phyloP scores from a whole-genome alignment of 345 rosid genomes.

The Aegle marmelos region DNA sequence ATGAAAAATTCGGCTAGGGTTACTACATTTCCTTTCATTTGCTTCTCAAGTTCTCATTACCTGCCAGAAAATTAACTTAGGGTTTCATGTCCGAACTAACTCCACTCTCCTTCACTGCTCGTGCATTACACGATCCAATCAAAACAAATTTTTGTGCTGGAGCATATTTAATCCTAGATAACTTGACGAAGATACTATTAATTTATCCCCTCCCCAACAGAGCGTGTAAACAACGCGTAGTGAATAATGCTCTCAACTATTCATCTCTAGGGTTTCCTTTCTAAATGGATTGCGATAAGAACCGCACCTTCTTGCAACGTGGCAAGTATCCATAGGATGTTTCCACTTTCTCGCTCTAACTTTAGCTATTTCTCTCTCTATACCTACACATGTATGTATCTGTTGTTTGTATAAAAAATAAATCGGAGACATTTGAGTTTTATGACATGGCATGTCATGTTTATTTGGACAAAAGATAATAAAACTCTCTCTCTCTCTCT shows the following conservation, averaged over 20 bases:
- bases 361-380: conserved; percentile 25
- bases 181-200: conserved; percentile 12
- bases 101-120: neutral
- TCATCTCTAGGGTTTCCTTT: conserved; percentile 51
- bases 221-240: conserved; percentile 37
- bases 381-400: neutral
- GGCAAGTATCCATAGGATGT: conserved; percentile 18
- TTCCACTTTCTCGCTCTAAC: conserved; percentile 16
- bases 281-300: conserved; percentile 62
- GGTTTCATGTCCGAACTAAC: conserved; percentile 27
- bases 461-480: conserved; percentile 38
- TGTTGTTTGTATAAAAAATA: conserved; percentile 4
- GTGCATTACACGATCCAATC: conserved; percentile 25
- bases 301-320: conserved; percentile 53
- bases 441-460: conserved; percentile 53
- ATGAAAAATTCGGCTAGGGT: conserved; percentile 24
- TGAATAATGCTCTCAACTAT: conserved; percentile 21
- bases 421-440: conserved; percentile 25
- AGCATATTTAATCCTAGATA: conserved; percentile 24
- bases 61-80: conserved; percentile 22
- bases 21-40: conserved; percentile 15
- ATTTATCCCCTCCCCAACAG: conserved; percentile 5
- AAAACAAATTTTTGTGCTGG: conserved; percentile 18
- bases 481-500: conserved; percentile 17
- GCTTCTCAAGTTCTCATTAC: neutral